Evolutionary conservation across 2,329 filamentous ascomycete species (phyloP).

Genomic region (Stagonosporopsis tanaceti): DNA sequence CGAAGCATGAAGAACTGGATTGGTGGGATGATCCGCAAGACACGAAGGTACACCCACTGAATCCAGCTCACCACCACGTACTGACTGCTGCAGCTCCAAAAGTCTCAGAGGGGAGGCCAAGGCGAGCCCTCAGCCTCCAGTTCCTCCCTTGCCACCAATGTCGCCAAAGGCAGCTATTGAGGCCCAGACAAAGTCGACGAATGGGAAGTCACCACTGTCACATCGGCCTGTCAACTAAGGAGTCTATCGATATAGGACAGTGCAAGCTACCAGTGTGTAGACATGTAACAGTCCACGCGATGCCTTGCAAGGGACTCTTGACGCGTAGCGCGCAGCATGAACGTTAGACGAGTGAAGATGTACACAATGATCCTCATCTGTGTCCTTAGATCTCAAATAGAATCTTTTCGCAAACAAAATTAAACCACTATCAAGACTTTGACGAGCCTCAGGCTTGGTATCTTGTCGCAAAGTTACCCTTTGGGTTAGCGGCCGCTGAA

Average conservation of each 20-base stretch:
- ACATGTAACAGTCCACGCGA: not conserved
- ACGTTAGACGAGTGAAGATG: not conserved
- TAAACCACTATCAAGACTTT: not conserved
- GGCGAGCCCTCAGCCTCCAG: constrained; percentile 23
- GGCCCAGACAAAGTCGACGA: constrained; percentile 21
- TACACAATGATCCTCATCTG: too few relatives aligned
- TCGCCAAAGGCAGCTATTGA: constrained; percentile 27
- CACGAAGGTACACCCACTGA: constrained; percentile 35
- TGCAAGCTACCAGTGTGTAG: not conserved
- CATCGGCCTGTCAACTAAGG: not conserved
- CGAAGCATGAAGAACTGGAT: constrained; percentile 48
- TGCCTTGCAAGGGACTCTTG: not conserved
- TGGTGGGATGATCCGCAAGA: constrained; percentile 36
- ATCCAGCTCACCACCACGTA: not conserved
- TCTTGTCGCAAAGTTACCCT: constrained; percentile 30
- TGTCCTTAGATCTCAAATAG: not conserved
- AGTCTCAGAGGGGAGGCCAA: constrained; percentile 34
- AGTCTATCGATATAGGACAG: too few relatives aligned
- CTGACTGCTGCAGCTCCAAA: constrained; percentile 36
- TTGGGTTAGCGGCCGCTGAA: constrained; percentile 26
- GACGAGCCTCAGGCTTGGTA: not conserved
- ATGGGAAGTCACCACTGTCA: constrained; percentile 24
- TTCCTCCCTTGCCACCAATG: constrained; percentile 37
- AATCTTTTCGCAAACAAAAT: not conserved
- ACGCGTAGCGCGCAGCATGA: not conserved